Conservation (phyloP, 2,329 filamentous ascomycete species). For the Metarhizium sp. region DNA sequence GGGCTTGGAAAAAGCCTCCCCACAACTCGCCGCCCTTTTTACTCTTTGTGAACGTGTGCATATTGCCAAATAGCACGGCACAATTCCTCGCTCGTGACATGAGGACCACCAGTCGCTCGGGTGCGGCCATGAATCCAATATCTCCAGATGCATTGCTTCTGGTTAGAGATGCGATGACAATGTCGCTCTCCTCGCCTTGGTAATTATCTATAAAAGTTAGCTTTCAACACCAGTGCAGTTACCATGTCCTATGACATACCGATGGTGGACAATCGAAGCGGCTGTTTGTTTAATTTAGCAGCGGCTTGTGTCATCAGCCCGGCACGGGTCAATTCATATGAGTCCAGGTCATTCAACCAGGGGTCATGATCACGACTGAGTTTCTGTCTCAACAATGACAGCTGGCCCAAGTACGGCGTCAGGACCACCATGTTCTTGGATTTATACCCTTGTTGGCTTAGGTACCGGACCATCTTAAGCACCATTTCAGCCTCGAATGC, state of each 20-base stretch:
- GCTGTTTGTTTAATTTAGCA: slow-evolving; percentile 39
- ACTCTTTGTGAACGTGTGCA: slow-evolving; percentile 54
- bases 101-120: slow-evolving; percentile 61
- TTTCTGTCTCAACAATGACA: slow-evolving; percentile 44
- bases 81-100: slow-evolving; percentile 56
- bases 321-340: slow-evolving; percentile 45
- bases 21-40: slow-evolving; percentile 35
- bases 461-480: slow-evolving; percentile 53
- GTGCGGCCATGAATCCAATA: slow-evolving; percentile 61
- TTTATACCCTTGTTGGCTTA: slow-evolving; percentile 63
- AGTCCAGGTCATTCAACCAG: slow-evolving; percentile 59
- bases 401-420: slow-evolving; percentile 64
- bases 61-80: slow-evolving; percentile 62
- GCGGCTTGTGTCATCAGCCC: slow-evolving; percentile 48
- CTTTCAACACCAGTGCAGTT: not conserved
- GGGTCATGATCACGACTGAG: slow-evolving; percentile 52
- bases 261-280: slow-evolving; percentile 57
- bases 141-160: slow-evolving; percentile 54
- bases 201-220: slow-evolving; percentile 52
- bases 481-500: slow-evolving; percentile 57
- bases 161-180: slow-evolving; percentile 60
- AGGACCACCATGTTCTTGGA: slow-evolving; percentile 57
- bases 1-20: slow-evolving; percentile 43
- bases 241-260: slow-evolving; percentile 34
- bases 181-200: slow-evolving; percentile 67